Evolutionary conservation across 2,329 filamentous ascomycete genomes (phyloP).

Genomic region (Penicillium sp.): DNA sequence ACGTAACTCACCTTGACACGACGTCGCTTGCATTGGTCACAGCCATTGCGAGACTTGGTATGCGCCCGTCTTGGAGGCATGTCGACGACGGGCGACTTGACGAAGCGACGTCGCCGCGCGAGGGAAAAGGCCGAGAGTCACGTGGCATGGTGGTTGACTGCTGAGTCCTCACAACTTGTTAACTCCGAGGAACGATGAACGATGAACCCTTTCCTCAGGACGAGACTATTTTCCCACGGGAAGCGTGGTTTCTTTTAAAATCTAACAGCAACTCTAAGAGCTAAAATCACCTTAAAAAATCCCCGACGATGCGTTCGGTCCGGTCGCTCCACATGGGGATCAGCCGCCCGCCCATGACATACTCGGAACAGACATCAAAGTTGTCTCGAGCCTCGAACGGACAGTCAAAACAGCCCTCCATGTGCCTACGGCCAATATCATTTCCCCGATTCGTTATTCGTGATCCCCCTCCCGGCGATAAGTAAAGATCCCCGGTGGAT

Average conservation of each 20-base stretch:
- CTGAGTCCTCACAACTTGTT: neutral
- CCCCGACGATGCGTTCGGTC: neutral
- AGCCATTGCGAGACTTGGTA: conserved; percentile 49
- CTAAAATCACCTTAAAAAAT: neutral
- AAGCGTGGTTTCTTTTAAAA: neutral
- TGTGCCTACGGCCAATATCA: neutral
- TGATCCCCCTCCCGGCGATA: neutral
- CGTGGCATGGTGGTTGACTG: conserved; percentile 8
- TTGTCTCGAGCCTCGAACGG: neutral
- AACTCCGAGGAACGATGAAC: conserved; percentile 5
- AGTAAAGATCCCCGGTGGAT: conserved; percentile 4
- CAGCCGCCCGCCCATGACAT: neutral
- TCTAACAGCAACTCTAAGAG: neutral
- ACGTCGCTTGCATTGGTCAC: conserved; percentile 46
- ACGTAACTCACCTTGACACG: conserved; percentile 44
- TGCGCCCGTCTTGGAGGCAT: conserved; percentile 47
- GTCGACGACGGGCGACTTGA: conserved; percentile 8
- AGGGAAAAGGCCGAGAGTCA: conserved; percentile 8
- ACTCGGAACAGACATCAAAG: neutral
- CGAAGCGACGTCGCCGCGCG: conserved; percentile 1
- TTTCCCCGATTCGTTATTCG: neutral
- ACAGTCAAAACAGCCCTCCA: neutral
- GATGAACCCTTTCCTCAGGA: neutral
- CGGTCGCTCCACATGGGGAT: neutral
- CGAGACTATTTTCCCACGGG: too few relatives aligned